Conservation (phyloP, 495 filamentous ascomycete species). For the Xylaria castorea region DNA sequence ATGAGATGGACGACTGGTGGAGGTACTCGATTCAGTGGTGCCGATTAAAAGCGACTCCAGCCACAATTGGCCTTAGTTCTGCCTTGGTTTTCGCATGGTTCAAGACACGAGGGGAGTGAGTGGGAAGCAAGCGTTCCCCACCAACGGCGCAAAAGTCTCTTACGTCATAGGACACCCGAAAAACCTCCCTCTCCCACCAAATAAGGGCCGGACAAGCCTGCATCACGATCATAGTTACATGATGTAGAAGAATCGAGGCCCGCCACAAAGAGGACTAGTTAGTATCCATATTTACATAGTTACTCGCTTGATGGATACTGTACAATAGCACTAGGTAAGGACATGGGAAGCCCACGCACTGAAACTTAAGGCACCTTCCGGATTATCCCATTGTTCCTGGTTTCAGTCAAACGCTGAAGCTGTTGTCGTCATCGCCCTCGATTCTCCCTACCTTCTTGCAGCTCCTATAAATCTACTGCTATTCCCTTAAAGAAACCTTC, state of each 20-base stretch:
- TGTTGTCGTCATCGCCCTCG: constrained; percentile 27
- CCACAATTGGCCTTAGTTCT: not conserved
- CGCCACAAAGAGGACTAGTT: constrained; percentile 7
- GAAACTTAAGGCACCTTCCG: not conserved
- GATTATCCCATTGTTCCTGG: constrained; percentile 27
- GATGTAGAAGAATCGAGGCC: not conserved
- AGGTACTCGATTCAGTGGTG: not conserved
- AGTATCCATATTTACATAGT: not conserved
- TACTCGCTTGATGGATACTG: not conserved
- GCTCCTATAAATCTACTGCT: constrained; percentile 25
- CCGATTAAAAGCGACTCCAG: not conserved
- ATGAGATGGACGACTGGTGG: not conserved
- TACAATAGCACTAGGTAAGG: no score
- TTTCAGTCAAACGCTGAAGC: not conserved
- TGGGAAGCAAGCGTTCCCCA: not conserved
- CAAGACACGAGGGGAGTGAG: not conserved
- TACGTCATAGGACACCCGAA: constrained; percentile 17
- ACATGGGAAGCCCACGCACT: no score
- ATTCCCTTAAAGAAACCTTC: not conserved
- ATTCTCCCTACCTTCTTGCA: not conserved
- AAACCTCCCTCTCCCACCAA: constrained; percentile 20
- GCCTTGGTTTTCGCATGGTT: not conserved
- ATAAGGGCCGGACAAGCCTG: constrained; percentile 31
- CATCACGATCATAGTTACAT: constrained; percentile 33
- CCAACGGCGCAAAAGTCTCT: constrained; percentile 13